Evolutionary conservation across 2,329 filamentous ascomycete genomes (phyloP).

Genomic region (Penicillium sp.): DNA sequence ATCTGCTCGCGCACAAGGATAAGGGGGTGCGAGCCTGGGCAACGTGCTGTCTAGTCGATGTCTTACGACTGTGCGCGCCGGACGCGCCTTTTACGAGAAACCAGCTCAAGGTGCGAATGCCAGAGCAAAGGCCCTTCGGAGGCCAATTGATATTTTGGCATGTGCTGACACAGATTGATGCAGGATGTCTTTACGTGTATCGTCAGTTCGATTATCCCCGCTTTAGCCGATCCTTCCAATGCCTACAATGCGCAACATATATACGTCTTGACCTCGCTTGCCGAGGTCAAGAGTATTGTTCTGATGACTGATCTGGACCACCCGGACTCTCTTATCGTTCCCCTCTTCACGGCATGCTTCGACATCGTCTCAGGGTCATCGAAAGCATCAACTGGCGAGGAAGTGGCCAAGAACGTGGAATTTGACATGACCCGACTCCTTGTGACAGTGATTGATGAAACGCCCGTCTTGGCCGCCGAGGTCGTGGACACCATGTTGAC

Average conservation of each 20-base stretch:
- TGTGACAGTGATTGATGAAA: slow-evolving; percentile 83
- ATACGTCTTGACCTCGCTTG: slow-evolving; percentile 83
- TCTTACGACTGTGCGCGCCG: slow-evolving; percentile 87
- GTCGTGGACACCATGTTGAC: slow-evolving; percentile 93
- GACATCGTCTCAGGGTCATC: slow-evolving; percentile 82
- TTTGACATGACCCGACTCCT: slow-evolving; percentile 87
- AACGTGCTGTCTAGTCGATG: slow-evolving; percentile 86
- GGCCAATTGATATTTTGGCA: neutral
- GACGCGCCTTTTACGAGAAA: slow-evolving; percentile 89
- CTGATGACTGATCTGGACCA: slow-evolving; percentile 85
- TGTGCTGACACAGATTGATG: slow-evolving; percentile 3
- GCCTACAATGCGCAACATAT: slow-evolving; percentile 92
- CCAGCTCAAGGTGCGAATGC: slow-evolving; percentile 74
- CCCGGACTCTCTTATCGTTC: slow-evolving; percentile 73
- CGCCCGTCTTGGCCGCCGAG: slow-evolving; percentile 70
- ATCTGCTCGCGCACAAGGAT: slow-evolving; percentile 87
- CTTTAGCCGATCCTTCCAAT: slow-evolving; percentile 80
- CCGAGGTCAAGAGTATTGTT: slow-evolving; percentile 91
- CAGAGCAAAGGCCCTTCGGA: neutral
- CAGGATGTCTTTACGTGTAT: slow-evolving; percentile 94
- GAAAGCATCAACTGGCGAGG: slow-evolving; percentile 73
- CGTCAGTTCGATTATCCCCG: slow-evolving; percentile 77
- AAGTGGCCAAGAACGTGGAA: slow-evolving; percentile 89
- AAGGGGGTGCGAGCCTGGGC: slow-evolving; percentile 87
- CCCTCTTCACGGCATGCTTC: slow-evolving; percentile 85